phyloP scores from a whole-genome alignment of 2,329 filamentous ascomycete genomes.

The Aureobasidium vineae region DNA sequence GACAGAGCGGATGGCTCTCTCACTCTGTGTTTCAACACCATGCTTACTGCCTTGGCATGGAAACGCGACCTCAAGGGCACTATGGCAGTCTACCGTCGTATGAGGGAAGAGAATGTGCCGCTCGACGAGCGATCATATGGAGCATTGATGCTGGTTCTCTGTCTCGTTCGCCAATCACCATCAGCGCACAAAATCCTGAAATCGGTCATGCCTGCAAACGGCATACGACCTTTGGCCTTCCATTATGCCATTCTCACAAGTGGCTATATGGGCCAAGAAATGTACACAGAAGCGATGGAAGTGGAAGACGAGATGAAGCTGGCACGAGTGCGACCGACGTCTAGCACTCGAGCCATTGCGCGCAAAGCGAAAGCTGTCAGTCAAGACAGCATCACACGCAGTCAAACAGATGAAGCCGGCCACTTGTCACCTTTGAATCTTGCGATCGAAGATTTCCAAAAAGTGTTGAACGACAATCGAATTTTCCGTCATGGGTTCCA shows the following conservation, averaged over 20 bases:
- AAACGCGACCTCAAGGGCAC: conserved; percentile 58
- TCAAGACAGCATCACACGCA: conserved; percentile 33
- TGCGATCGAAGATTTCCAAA: conserved; percentile 39
- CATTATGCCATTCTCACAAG: conserved; percentile 56
- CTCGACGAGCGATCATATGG: conserved; percentile 60
- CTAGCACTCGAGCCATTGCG: conserved; percentile 47
- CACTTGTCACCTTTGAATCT: conserved; percentile 34
- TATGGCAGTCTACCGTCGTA: conserved; percentile 54
- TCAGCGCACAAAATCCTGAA: conserved; percentile 55
- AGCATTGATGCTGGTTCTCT: conserved; percentile 59
- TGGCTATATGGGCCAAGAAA: conserved; percentile 46
- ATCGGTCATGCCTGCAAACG: conserved; percentile 51
- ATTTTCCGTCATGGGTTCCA: background rate
- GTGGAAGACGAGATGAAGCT: conserved; percentile 49
- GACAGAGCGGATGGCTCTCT: conserved; percentile 51
- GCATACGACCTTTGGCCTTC: conserved; percentile 46
- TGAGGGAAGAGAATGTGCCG: conserved; percentile 53
- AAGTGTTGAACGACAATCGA: background rate
- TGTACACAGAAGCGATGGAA: conserved; percentile 50
- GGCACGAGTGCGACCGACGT: conserved; percentile 41
- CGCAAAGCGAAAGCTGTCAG: conserved; percentile 38
- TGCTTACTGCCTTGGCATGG: conserved; percentile 68
- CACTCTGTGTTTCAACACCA: conserved; percentile 72
- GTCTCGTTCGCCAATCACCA: conserved; percentile 53
- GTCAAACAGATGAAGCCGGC: background rate